Base-by-base conservation (phyloP, 495 filamentous ascomycete genomes). In the Xylaria castorea region DNA sequence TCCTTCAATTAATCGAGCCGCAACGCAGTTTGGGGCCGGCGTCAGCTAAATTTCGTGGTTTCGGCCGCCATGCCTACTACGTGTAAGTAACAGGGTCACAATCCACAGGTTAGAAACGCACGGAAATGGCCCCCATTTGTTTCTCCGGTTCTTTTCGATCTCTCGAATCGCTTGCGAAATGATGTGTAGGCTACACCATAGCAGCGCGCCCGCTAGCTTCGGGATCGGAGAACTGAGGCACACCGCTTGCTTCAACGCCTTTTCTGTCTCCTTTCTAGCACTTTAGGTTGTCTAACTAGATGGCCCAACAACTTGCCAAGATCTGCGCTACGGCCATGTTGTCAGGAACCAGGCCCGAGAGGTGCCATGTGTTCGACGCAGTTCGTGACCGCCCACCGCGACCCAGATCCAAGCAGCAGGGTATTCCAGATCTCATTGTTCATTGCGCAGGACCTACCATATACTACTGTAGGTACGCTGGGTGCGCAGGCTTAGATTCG, bases 281-380 rank as follows among this genome's bases (percentile, higher is more conserved):
- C 30, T 51, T 30, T 14, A 42, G 14, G n/a, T 25, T 57, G 20
- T 66, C 22, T 50, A 3, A 1, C 22, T n/a, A 4, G 6, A 32
- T 16, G 9, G 63, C 27, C 20, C 22, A 18, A 51, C 18, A 22
- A 32, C 12, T 42, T 57, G 66, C 50, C 66, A 57, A 68, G 66
- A 50, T 36, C 9, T 38, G 27, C 18, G 12, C 14, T 11, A 25
- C 40, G n/a, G 42, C 20, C 46, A 44, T 32, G 65, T 57, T 50
- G 65, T 30, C 65, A 40, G 42, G 44, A 51, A 67, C 44, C 30
- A 40, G 53, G 9, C 53, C 48, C 46, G 36, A 71, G 48, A 66
- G 60, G 70, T 71, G 70, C 70, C 70, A 71, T 71, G 70, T 71
- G 70, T 71, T 66, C 62, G 36, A 38, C 32, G 68, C n/a, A 42